These are phyloP conservation scores for Gossypium arboreum DNA, from an alignment of 345 rosid genomes.

Conservation along the genomic window DNA sequence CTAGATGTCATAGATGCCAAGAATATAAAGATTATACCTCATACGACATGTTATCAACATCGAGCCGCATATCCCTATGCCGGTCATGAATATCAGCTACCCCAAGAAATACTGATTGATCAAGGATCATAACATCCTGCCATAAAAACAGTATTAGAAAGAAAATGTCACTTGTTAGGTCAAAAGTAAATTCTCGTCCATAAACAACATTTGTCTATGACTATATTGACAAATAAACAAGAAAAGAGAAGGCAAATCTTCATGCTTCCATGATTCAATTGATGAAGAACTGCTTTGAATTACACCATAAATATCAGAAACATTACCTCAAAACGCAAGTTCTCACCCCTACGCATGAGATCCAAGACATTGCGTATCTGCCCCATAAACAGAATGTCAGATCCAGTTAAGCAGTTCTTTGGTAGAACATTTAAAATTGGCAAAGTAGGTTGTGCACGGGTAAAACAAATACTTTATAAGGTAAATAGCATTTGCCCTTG, in stretches of 20 bases:
- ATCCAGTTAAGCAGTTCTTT: background rate
- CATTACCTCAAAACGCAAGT: constrained; percentile 72
- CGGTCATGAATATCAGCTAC: constrained; percentile 65
- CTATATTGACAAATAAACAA: background rate
- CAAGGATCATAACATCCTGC: constrained; percentile 82
- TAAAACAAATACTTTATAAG: background rate
- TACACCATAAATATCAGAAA: background rate
- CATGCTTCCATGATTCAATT: background rate
- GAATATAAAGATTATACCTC: constrained; percentile 47
- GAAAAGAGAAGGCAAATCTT: background rate
- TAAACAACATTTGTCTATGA: background rate
- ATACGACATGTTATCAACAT: constrained; percentile 95
- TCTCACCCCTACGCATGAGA: constrained; percentile 78
- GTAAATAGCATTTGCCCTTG: background rate
- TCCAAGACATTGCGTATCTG: constrained; percentile 79
- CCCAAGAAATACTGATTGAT: constrained; percentile 63
- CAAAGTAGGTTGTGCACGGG: background rate
- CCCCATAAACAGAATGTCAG: constrained; percentile 27
- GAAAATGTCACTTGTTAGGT: constrained; percentile 2
- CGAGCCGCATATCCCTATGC: constrained; percentile 93
- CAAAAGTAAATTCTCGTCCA: background rate
- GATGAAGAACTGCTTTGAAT: background rate
- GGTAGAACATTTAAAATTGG: background rate
- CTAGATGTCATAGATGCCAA: background rate
- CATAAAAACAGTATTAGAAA: constrained; percentile 16